Percentiles rank a stretch among this genome's conserved stretches.
phyloP scores from a whole-genome alignment of 768 basidiomycete genomes.

The Trichaptum fuscoviolaceum region DNA sequence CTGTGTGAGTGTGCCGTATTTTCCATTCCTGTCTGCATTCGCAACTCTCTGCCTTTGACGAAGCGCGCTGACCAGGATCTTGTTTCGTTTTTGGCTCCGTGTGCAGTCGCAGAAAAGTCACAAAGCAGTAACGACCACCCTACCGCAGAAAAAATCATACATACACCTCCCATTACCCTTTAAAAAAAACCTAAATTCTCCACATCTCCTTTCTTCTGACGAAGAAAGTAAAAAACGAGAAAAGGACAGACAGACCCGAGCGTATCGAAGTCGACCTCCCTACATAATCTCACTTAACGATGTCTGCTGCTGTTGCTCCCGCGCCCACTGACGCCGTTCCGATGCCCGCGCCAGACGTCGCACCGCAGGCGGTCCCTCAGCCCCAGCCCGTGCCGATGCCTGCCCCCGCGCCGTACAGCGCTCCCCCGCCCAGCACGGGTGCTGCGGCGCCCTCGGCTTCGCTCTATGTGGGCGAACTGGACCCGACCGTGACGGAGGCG shows the following conservation, averaged over 20 bases:
- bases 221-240: background rate
- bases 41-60: slow-evolving; percentile 4
- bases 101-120: slow-evolving; percentile 70
- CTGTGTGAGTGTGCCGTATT: slow-evolving; percentile 44
- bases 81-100: background rate
- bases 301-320: slow-evolving; percentile 43
- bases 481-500: slow-evolving; percentile 96
- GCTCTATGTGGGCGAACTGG: slow-evolving; percentile 98
- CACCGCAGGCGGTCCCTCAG: slow-evolving; percentile 22
- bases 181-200: slow-evolving; percentile 1
- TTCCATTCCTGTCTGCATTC: slow-evolving; percentile 15
- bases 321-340: slow-evolving; percentile 44
- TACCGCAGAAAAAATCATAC: slow-evolving; percentile 22
- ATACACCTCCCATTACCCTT: slow-evolving; percentile 12
- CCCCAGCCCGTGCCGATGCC: slow-evolving; percentile 35
- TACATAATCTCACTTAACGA: background rate
- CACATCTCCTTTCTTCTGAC: background rate
- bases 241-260: background rate
- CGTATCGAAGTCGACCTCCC: background rate
- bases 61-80: too few relatives aligned
- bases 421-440: slow-evolving; percentile 43
- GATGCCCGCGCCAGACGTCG: slow-evolving; percentile 33
- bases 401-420: slow-evolving; percentile 54
- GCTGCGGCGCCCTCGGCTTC: slow-evolving; percentile 80
- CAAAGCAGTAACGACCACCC: slow-evolving; percentile 89